These are phyloP conservation scores for Torrubiella hemipterigena DNA, from an alignment of 2,329 filamentous ascomycete species.

Conservation along the genomic window DNA sequence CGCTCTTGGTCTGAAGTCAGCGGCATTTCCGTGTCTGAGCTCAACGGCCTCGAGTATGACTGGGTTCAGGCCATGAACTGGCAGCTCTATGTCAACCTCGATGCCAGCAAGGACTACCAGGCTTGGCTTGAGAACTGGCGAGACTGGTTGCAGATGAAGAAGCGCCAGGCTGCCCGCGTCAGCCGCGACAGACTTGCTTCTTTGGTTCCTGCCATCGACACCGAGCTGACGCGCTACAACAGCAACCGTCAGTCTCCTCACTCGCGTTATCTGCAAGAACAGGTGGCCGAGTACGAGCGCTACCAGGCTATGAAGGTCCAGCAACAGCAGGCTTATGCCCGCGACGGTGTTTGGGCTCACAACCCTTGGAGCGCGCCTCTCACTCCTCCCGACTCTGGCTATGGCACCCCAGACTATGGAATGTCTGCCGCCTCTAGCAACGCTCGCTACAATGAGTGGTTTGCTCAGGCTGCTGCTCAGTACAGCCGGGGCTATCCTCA, in stretches of 20 bases:
- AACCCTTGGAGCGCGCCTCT: conserved; percentile 37
- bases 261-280: conserved; percentile 40
- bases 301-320: conserved; percentile 32
- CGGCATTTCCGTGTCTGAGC: conserved; percentile 70
- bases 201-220: conserved; percentile 35
- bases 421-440: conserved; percentile 43
- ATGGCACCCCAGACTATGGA: conserved; percentile 47
- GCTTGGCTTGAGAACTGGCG: conserved; percentile 51
- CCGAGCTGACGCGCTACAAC: conserved; percentile 25
- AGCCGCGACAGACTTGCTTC: conserved; percentile 37
- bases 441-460: conserved; percentile 46
- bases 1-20: conserved; percentile 94
- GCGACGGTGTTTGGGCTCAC: conserved; percentile 31
- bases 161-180: conserved; percentile 35
- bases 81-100: conserved; percentile 76
- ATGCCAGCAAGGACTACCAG: conserved; percentile 59
- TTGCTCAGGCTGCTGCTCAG: conserved; percentile 30
- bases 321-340: conserved; percentile 27
- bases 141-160: conserved; percentile 44
- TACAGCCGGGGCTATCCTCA: conserved; percentile 33
- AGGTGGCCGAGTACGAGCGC: conserved; percentile 41
- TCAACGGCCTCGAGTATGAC: conserved; percentile 77
- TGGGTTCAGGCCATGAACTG: conserved; percentile 78
- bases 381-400: conserved; percentile 49
- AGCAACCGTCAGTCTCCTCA: conserved; percentile 24